These are phyloP conservation scores for Mimosa pudica DNA, from an alignment of 306 rosid genomes.

Conservation along the genomic window DNA sequence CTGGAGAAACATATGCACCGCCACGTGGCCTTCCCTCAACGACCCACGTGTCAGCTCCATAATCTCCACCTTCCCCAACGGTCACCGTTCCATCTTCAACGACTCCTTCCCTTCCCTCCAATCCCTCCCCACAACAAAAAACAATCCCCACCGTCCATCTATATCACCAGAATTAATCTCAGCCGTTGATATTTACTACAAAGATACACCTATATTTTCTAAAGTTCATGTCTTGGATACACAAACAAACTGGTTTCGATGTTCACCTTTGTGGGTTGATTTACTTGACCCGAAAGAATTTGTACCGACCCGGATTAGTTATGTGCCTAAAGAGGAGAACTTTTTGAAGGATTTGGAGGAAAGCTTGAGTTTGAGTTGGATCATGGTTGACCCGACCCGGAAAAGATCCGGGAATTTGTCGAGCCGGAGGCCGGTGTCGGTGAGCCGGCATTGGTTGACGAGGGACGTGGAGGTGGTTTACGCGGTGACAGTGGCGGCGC, in stretches of 20 bases:
- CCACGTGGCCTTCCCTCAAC: slow-evolving; percentile 69
- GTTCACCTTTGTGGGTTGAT: slow-evolving; percentile 59
- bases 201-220: slow-evolving; percentile 54
- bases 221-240: slow-evolving; percentile 49
- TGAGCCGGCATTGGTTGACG: slow-evolving; percentile 74
- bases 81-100: slow-evolving; percentile 73
- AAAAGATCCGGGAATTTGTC: slow-evolving; percentile 68
- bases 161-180: slow-evolving; percentile 50
- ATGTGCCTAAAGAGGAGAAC: slow-evolving; percentile 33
- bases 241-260: slow-evolving; percentile 47
- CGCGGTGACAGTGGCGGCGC: slow-evolving; percentile 44
- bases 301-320: slow-evolving; percentile 46
- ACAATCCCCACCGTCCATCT: neutral
- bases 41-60: slow-evolving; percentile 35
- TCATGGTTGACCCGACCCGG: slow-evolving; percentile 53
- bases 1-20: slow-evolving; percentile 59
- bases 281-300: slow-evolving; percentile 57
- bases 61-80: slow-evolving; percentile 58
- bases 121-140: neutral
- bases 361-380: slow-evolving; percentile 68
- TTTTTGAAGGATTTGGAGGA: slow-evolving; percentile 56
- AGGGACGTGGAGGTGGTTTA: slow-evolving; percentile 64
- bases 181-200: slow-evolving; percentile 69
- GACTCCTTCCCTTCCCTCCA: slow-evolving; percentile 68
- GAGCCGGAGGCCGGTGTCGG: slow-evolving; percentile 61